Base-by-base conservation (phyloP, 257 asterid genomes). In the Solanum medicagineum region DNA sequence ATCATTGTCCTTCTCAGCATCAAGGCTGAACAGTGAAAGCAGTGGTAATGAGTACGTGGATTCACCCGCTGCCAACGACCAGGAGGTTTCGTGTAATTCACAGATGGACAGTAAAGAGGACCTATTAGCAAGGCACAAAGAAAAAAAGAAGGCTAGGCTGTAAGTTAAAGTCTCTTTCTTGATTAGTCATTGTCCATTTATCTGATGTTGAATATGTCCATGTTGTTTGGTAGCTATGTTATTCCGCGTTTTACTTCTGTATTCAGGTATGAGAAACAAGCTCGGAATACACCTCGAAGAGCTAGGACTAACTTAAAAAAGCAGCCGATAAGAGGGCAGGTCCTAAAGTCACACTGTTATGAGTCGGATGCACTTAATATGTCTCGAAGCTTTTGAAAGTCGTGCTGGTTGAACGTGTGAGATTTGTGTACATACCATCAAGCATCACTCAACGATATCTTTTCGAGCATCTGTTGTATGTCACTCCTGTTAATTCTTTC, bases 11-110 rank as follows among this genome's bases (percentile, higher is more conserved):
- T 79, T 79, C 56, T 87, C 93, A 8, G 63, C 69, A 14, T 88
- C 96, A 13, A 90, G 93, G 85, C 81, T 83, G 54, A 88, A 91
- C 17, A 91, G 90, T 9, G 94, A 92, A 86, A 88, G 92, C 87
- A 91, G 89, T 26, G 86, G 90, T 68, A 86, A 87, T 36, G 91
- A 92, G 16, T 88, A 24, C 68, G 81, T 88, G 83, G 94, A 89
- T 63, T 88, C 86, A 32, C 86, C 65, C 0, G 32, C 66, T 22
- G 85, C 81, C 56, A 65, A 55, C 10, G 62, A 68, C 56, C 92
- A 66, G 74, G 84, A 79, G 65, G 85, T 55, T 84, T 84, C 88
- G 53, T 16, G 69, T 20, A 82, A 80, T 47, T 85, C 93, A 26
- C 87, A 81, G 53, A 45, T 81, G 73, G 86, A 86, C 8, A 16